phyloP scores from a whole-genome alignment of 2,329 filamentous ascomycete genomes.

The Claviceps lovelessii region DNA sequence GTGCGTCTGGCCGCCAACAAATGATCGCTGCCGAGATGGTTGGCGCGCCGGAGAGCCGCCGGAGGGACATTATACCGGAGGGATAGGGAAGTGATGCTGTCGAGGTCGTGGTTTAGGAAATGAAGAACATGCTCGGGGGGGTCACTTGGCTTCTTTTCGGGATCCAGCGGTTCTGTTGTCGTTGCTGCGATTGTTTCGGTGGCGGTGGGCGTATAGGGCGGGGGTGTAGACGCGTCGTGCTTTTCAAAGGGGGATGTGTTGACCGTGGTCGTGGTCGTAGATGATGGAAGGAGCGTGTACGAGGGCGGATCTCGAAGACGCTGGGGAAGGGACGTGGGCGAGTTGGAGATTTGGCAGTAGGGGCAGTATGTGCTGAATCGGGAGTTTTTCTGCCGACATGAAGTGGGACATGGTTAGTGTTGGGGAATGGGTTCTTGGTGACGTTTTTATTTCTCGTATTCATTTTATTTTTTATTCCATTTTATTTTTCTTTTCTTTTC shows the following conservation, averaged over 20 bases:
- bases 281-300: constrained; percentile 33
- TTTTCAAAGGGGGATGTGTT: neutral
- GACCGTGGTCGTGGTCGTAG: constrained; percentile 10
- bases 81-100: constrained; percentile 54
- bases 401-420: constrained; percentile 4
- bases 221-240: constrained; percentile 15
- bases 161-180: neutral
- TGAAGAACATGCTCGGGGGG: constrained; percentile 49
- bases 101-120: constrained; percentile 55
- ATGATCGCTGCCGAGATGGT: constrained; percentile 58
- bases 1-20: constrained; percentile 55
- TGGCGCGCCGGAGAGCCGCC: constrained; percentile 46
- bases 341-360: constrained; percentile 60
- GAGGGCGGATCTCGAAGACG: constrained; percentile 54
- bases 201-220: neutral
- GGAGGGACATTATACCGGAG: constrained; percentile 58
- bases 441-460: neutral
- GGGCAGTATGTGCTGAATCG: constrained; percentile 56
- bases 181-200: no score
- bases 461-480: neutral
- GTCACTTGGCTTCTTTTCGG: constrained; percentile 5
- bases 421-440: neutral
- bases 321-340: constrained; percentile 42
- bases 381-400: constrained; percentile 35
- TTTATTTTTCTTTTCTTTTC: neutral